Evolutionary conservation across 176 grass and related monocot species (phyloP).

Genomic region (Bromus sterilis): DNA sequence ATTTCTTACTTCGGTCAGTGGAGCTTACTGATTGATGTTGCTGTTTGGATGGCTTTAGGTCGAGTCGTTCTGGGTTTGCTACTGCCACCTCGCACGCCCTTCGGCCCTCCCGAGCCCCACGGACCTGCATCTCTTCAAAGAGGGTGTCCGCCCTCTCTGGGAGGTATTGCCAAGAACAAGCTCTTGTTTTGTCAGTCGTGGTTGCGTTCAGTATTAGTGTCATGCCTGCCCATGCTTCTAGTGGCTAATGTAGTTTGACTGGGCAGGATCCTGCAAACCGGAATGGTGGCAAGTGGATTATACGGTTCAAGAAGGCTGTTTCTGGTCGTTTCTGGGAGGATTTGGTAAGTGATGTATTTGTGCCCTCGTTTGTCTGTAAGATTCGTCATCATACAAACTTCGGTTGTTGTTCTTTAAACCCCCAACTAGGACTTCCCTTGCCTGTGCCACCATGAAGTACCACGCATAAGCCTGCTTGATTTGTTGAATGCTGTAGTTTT

Average conservation of each 20-base stretch:
- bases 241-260: slow-evolving; percentile 27
- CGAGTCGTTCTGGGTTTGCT: slow-evolving; percentile 96
- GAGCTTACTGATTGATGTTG: slow-evolving; percentile 10
- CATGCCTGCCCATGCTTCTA: not conserved
- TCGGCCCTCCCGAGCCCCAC: slow-evolving; percentile 59
- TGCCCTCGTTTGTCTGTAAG: not conserved
- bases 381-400: slow-evolving; percentile 1
- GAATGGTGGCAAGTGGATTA: slow-evolving; percentile 97
- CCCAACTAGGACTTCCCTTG: not conserved
- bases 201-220: not conserved
- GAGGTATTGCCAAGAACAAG: slow-evolving; percentile 50
- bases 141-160: slow-evolving; percentile 91
- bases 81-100: slow-evolving; percentile 86
- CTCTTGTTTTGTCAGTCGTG: not conserved
- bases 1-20: not conserved
- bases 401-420: not conserved
- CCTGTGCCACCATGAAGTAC: not conserved
- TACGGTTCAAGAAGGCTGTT: slow-evolving; percentile 90
- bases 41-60: slow-evolving; percentile 47
- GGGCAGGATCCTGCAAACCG: slow-evolving; percentile 73
- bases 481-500: not conserved
- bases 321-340: slow-evolving; percentile 99
- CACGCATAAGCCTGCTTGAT: not conserved
- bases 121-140: slow-evolving; percentile 98
- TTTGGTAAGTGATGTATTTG: slow-evolving; percentile 48